Evolutionary conservation across 2,329 filamentous ascomycete genomes (phyloP).

Genomic region (Pseudopithomyces chartarum): DNA sequence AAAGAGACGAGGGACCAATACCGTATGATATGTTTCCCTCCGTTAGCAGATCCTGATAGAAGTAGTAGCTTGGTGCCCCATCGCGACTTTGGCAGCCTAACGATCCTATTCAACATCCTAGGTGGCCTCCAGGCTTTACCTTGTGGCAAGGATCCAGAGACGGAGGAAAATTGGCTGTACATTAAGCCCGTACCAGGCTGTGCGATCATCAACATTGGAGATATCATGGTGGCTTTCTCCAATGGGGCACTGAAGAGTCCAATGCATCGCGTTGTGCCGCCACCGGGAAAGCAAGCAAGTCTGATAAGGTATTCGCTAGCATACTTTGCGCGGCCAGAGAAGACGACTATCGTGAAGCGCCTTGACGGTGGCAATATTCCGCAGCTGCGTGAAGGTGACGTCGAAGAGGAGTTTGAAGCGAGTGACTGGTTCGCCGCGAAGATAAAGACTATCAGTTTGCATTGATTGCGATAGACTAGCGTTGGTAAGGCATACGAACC

Average conservation of each 20-base stretch:
- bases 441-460: neutral
- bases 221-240: neutral
- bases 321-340: neutral
- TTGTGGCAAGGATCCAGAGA: neutral
- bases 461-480: neutral
- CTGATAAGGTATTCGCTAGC: neutral
- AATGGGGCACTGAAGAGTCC: neutral
- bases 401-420: neutral
- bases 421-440: neutral
- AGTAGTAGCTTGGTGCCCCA: neutral
- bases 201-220: neutral
- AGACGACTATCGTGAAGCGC: neutral
- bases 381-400: neutral
- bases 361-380: neutral
- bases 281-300: neutral
- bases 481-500: neutral
- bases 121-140: neutral
- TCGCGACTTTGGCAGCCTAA: neutral
- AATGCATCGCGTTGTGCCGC: neutral
- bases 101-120: neutral
- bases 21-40: neutral
- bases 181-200: neutral
- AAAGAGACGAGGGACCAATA: neutral
- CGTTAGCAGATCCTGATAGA: neutral
- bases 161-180: neutral